Evolutionary conservation across 768 basidiomycete species (phyloP).

Genomic region (Suillus sp.): DNA sequence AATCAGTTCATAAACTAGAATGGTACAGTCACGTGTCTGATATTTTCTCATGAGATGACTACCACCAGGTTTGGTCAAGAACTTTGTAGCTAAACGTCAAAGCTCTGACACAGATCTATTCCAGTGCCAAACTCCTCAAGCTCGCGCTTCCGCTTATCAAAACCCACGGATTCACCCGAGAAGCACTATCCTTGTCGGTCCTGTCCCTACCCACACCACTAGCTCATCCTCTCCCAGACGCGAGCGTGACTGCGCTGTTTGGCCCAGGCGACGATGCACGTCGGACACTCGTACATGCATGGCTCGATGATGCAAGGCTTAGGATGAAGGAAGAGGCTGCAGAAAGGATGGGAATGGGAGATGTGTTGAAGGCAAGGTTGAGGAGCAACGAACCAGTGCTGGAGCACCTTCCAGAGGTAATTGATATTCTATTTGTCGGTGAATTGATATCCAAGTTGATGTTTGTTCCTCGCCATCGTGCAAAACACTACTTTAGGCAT

Average conservation of each 20-base stretch:
- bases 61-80: slow-evolving; percentile 4
- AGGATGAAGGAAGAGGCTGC: slow-evolving; percentile 43
- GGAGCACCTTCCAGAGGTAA: slow-evolving; percentile 65
- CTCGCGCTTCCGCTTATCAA: slow-evolving; percentile 64
- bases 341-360: slow-evolving; percentile 40
- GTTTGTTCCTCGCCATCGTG: not conserved
- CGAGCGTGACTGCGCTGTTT: slow-evolving; percentile 2
- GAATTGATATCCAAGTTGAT: not conserved
- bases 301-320: slow-evolving; percentile 49
- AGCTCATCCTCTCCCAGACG: not conserved
- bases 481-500: slow-evolving; percentile 51
- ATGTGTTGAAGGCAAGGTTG: slow-evolving; percentile 58
- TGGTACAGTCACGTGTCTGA: not conserved
- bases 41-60: slow-evolving; percentile 6
- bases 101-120: not conserved
- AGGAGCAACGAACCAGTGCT: slow-evolving; percentile 70
- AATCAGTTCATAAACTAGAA: not conserved
- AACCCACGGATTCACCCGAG: slow-evolving; percentile 74
- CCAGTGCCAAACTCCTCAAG: slow-evolving; percentile 47
- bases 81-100: not conserved
- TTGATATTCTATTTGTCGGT: not conserved
- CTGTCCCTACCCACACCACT: slow-evolving; percentile 32
- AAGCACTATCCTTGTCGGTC: slow-evolving; percentile 65
- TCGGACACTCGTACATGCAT: not conserved
- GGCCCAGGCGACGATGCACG: not conserved